Conservation (phyloP, 78 protist genomes). For the Dictyostelium capitatum region DNA sequence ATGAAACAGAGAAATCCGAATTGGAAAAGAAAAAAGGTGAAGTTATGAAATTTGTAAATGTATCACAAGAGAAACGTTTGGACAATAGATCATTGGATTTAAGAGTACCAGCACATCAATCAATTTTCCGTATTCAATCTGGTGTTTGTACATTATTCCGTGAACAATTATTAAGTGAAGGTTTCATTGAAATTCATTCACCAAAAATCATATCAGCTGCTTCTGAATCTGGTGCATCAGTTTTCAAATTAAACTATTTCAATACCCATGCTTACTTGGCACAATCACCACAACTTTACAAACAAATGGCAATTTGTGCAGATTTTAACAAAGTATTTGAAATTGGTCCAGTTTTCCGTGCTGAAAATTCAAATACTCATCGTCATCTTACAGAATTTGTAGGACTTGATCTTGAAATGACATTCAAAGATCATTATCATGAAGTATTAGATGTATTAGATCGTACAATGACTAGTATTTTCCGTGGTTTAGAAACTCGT, state of each 20-base stretch:
- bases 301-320: conserved; percentile 98
- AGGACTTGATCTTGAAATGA: conserved; percentile 99
- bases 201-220: conserved; percentile 97
- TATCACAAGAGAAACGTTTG: conserved; percentile 88
- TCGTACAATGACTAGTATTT: conserved; percentile 89
- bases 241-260: conserved; percentile 96
- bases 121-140: conserved; percentile 94
- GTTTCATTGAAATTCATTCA: conserved; percentile 98
- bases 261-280: conserved; percentile 95
- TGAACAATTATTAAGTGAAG: conserved; percentile 70
- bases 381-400: conserved; percentile 99
- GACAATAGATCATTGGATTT: conserved; percentile 95
- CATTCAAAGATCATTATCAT: conserved; percentile 94
- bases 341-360: conserved; percentile 98
- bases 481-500: conserved; percentile 86
- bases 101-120: conserved; percentile 95
- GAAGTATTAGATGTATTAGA: conserved; percentile 95
- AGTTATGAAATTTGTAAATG: conserved; percentile 55
- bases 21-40: conserved; percentile 42
- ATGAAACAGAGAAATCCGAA: conserved; percentile 6
- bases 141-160: conserved; percentile 88
- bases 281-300: conserved; percentile 99
- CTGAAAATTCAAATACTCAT: conserved; percentile 98
- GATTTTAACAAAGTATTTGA: conserved; percentile 99
- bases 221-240: conserved; percentile 98